Conservation (phyloP, 352 stramenopile genomes). For the Thalassiosira mediterranea region DNA sequence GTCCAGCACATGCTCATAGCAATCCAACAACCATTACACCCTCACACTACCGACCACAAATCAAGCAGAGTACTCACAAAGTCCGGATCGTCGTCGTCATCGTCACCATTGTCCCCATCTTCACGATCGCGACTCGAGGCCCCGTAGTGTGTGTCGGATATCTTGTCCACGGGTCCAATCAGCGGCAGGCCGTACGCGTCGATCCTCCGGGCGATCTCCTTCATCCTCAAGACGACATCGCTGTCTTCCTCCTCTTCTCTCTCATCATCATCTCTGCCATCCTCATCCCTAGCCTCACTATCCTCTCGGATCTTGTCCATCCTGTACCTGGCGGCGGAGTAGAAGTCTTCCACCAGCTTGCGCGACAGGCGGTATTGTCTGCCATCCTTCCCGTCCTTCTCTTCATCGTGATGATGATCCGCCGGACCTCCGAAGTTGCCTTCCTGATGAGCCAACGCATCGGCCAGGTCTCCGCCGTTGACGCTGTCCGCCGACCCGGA, state of each 20-base stretch:
- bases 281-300: no score
- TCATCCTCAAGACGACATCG: constrained; percentile 28
- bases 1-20: no score
- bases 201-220: constrained; percentile 37
- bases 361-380: constrained; percentile 28
- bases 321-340: constrained; percentile 28
- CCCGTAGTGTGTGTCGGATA: neutral
- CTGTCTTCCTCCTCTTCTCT: constrained; percentile 11
- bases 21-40: no score
- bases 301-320: constrained; percentile 50
- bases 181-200: constrained; percentile 48
- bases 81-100: constrained; percentile 11
- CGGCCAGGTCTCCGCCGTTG: neutral
- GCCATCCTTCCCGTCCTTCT: neutral
- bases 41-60: no score
- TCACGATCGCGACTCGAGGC: constrained; percentile 1
- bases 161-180: neutral
- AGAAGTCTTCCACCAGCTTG: constrained; percentile 49
- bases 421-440: neutral
- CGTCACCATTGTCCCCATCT: neutral
- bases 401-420: neutral
- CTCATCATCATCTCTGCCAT: neutral
- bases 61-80: constrained; percentile 7
- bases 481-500: neutral
- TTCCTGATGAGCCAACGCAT: neutral